These are phyloP conservation scores for Aristolochia californica DNA, from an alignment of 164 flowering plant genomes.

Conservation along the genomic window DNA sequence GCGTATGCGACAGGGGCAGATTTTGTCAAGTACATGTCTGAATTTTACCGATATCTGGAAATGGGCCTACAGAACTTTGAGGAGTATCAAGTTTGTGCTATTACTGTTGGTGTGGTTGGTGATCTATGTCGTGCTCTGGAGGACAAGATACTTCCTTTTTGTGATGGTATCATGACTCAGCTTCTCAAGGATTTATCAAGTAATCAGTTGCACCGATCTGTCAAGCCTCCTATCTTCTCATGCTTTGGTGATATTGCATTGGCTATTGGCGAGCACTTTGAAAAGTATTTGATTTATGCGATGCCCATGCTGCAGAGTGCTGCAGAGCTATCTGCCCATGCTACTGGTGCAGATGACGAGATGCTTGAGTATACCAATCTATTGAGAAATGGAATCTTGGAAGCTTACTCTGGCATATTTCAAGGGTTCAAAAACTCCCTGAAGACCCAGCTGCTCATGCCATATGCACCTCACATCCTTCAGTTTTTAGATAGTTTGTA, in stretches of 20 bases:
- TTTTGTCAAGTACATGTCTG: constrained; percentile 46
- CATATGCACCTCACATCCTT: constrained; percentile 44
- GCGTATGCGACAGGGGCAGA: constrained; percentile 44
- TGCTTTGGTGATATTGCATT: constrained; percentile 59
- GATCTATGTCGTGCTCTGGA: constrained; percentile 55
- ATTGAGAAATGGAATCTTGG: constrained; percentile 46
- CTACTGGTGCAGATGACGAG: constrained; percentile 44
- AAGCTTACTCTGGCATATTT: constrained; percentile 60
- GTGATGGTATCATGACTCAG: constrained; percentile 58
- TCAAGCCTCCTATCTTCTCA: constrained; percentile 56
- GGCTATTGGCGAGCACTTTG: constrained; percentile 57
- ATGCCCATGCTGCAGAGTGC: constrained; percentile 72
- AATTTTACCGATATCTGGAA: constrained; percentile 45
- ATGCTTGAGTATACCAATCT: constrained; percentile 41
- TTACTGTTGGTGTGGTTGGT: constrained; percentile 56
- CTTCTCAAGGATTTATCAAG: constrained; percentile 57
- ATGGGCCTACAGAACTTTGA: constrained; percentile 64
- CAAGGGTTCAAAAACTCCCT: constrained; percentile 53
- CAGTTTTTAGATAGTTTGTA: constrained; percentile 50
- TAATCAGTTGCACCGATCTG: constrained; percentile 48
- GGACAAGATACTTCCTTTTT: constrained; percentile 45
- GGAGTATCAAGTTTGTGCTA: constrained; percentile 59
- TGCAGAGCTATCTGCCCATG: constrained; percentile 38
- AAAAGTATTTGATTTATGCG: constrained; percentile 54
- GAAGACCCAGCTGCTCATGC: constrained; percentile 43